Conservation (phyloP, 1,284 basidiomycete genomes). For the Cryptococcus sp. region DNA sequence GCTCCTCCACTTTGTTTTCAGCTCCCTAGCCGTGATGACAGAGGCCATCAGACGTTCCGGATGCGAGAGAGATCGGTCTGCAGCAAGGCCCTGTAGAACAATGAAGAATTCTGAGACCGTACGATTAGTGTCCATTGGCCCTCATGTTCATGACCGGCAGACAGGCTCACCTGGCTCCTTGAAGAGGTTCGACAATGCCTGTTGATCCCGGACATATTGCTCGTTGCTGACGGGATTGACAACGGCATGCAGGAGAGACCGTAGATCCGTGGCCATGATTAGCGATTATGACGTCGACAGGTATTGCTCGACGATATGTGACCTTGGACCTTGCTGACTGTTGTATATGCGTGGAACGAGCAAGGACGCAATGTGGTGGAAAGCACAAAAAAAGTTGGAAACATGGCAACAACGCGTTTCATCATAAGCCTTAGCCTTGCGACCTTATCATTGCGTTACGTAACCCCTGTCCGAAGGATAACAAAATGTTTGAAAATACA, state of each 20-base stretch:
- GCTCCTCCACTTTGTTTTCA: conserved; percentile 53
- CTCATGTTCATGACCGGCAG: neutral
- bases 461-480: neutral
- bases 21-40: conserved; percentile 48
- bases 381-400: too few species aligned
- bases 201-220: conserved; percentile 43
- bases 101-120: conserved; percentile 42
- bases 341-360: too few species aligned
- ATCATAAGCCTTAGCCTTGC: neutral
- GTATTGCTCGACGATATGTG: too few species aligned
- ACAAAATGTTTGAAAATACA: neutral
- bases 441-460: neutral
- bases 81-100: conserved; percentile 44
- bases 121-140: neutral
- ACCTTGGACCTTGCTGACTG: too few species aligned
- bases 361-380: too few species aligned
- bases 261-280: conserved; percentile 24
- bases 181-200: conserved; percentile 40
- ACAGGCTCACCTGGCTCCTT: conserved; percentile 42
- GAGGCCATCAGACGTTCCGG: conserved; percentile 48
- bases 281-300: too few species aligned
- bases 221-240: conserved; percentile 41
- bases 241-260: conserved; percentile 38
- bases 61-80: conserved; percentile 36
- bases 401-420: too few species aligned